Conservation (phyloP, 495 filamentous ascomycete genomes). For the Opeltia flavorubescens region DNA sequence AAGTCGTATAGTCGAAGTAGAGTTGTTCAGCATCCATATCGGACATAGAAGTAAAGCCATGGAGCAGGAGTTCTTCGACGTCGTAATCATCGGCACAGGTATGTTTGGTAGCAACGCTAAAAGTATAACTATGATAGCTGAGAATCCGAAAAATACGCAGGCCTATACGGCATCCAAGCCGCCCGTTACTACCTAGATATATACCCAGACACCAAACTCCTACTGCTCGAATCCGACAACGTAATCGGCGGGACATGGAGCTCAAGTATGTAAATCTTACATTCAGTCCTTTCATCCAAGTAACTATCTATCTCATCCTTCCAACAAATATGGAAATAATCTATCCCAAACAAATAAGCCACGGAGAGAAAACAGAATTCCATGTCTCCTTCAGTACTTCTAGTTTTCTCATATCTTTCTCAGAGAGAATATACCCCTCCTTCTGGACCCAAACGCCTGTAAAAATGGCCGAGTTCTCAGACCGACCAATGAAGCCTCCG, state of each 20-base stretch:
- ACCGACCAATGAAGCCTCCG: slow-evolving; percentile 15
- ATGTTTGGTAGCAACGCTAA: too few relatives aligned
- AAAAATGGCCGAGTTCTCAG: slow-evolving; percentile 17
- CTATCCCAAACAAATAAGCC: not conserved
- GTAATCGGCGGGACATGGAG: slow-evolving; percentile 23
- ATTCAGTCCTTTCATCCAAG: not conserved
- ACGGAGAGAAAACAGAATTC: not conserved
- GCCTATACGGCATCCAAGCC: slow-evolving; percentile 20
- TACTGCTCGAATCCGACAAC: slow-evolving; percentile 17
- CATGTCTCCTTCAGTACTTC: not conserved
- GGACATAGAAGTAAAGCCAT: too few relatives aligned
- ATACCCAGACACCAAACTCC: slow-evolving; percentile 13
- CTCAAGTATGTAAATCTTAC: slow-evolving; percentile 8
- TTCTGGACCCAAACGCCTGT: slow-evolving; percentile 11
- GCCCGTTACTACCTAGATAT: slow-evolving; percentile 22
- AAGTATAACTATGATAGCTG: not conserved
- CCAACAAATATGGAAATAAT: not conserved
- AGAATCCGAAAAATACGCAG: not conserved
- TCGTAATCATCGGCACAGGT: slow-evolving; percentile 14
- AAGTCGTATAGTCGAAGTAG: too few relatives aligned
- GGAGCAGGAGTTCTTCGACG: too few relatives aligned
- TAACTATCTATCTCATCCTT: not conserved
- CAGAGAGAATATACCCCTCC: slow-evolving; percentile 7
- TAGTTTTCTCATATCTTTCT: not conserved
- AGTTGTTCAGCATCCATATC: too few relatives aligned